Percentiles rank a stretch among this genome's conserved stretches.
These are phyloP conservation scores for Grosmannia serpens DNA, from an alignment of 2,329 filamentous ascomycete species.

Conservation along the genomic window DNA sequence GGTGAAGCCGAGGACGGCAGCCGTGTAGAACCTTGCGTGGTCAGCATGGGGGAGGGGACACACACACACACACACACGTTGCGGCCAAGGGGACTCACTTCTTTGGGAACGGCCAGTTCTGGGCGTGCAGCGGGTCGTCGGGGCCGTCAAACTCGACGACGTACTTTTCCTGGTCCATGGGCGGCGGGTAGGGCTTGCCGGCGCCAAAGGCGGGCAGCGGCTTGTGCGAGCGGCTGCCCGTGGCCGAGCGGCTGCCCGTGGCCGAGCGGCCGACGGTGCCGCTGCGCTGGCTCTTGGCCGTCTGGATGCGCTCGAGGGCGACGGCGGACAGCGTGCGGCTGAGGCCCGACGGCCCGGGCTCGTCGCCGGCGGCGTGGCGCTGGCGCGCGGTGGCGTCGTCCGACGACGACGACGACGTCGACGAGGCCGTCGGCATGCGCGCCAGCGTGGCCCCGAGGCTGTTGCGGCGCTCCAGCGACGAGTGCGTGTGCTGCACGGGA, in stretches of 20 bases:
- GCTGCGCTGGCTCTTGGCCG: slow-evolving; percentile 57
- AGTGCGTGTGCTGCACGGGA: slow-evolving; percentile 15
- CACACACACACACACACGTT: too few relatives aligned
- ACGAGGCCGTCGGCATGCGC: slow-evolving; percentile 43
- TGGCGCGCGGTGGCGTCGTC: slow-evolving; percentile 31
- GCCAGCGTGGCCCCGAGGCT: slow-evolving; percentile 40
- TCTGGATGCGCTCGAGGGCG: slow-evolving; percentile 62
- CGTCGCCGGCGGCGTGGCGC: slow-evolving; percentile 11
- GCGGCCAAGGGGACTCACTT: slow-evolving; percentile 42
- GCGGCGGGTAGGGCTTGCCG: slow-evolving; percentile 64
- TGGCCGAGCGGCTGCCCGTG: slow-evolving; percentile 37
- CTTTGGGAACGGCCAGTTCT: slow-evolving; percentile 74
- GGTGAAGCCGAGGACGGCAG: slow-evolving; percentile 59
- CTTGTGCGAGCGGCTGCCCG: slow-evolving; percentile 33
- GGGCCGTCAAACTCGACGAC: slow-evolving; percentile 74
- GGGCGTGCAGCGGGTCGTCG: slow-evolving; percentile 71
- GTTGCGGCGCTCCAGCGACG: slow-evolving; percentile 26
- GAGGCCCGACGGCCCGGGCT: slow-evolving; percentile 31
- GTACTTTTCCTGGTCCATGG: slow-evolving; percentile 59
- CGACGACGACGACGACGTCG: slow-evolving; percentile 33
- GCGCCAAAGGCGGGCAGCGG: slow-evolving; percentile 59
- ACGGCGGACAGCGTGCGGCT: slow-evolving; percentile 51
- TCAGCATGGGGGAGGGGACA: background rate
- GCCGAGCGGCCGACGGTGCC: slow-evolving; percentile 53
- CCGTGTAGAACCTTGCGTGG: slow-evolving; percentile 41